Base-by-base conservation (phyloP, 2,329 filamentous ascomycete genomes). In the Diplodia seriata region DNA sequence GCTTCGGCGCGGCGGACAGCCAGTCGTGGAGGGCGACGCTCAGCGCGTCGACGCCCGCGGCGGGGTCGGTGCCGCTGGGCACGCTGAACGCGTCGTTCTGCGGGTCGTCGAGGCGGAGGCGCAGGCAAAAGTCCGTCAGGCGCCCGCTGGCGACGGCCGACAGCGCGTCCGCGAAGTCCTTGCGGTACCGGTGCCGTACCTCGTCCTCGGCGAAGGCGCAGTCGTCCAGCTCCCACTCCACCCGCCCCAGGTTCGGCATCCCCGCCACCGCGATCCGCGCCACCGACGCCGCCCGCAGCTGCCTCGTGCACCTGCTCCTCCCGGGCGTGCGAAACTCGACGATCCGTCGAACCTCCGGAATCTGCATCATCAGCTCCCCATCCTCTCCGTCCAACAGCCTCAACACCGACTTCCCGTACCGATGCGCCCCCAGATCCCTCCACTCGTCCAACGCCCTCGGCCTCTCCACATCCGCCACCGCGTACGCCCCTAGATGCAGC, bases 171-270 rank as follows among this genome's bases (percentile, higher is more conserved):
- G 59, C 59, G 29, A 51, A 38, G 7, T 51, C 59, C 38, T 62
- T 51, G n/a, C 59, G 59, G n/a, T 51, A 62, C 9, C 38, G 51
- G 31, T 62, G n/a, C 29, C 59, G n/a, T 1, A 62, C 12, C 2
- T n/a, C 29, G 6, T 62, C 59, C 15, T 62, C 59, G 8, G n/a
- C 23, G n/a, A 62, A 62, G 0, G 59, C 59, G 15, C 59, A 62
- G 18, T 62, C 59, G 2, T 62, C 29, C 20, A 62, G n/a, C 4
- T 11, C 18, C 59, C 43, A 51, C 5, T 20, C 14, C 1, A 62
- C 33, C 2, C 9, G 7, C 9, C 0, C 20, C 29, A 62, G 9
- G 8, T 51, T 62, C 12, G 59, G 59, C 3, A 62, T 2, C 5
- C 33, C 36, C 14, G 59, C 50, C 14, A 43, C 50, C 29, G 43